Conservation (phyloP, 2,329 filamentous ascomycete genomes). For the Aschersonia sp. region DNA sequence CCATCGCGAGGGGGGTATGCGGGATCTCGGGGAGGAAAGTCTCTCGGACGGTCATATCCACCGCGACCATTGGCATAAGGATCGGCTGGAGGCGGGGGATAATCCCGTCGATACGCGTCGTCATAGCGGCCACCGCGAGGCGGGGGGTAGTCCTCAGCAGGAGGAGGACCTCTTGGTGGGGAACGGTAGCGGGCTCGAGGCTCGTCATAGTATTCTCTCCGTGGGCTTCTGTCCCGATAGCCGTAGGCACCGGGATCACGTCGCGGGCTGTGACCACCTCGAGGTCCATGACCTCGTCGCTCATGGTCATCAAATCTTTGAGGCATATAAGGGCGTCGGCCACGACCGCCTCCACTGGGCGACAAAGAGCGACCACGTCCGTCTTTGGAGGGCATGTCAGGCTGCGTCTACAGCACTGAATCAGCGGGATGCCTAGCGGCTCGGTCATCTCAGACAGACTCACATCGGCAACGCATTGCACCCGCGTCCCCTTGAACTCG, state of each 20-base stretch:
- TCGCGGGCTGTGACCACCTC: constrained; percentile 58
- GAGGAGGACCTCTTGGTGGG: constrained; percentile 50
- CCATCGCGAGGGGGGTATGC: constrained; percentile 23
- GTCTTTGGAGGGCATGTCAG: constrained; percentile 57
- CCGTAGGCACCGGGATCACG: constrained; percentile 50
- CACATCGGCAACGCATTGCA: constrained; percentile 83
- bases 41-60: constrained; percentile 41
- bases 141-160: constrained; percentile 63
- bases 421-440: not conserved
- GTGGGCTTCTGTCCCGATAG: constrained; percentile 79
- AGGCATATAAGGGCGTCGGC: constrained; percentile 47
- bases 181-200: constrained; percentile 61
- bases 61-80: constrained; percentile 43
- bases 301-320: constrained; percentile 63
- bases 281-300: constrained; percentile 50
- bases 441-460: constrained; percentile 15
- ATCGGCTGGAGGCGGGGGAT: constrained; percentile 50
- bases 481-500: constrained; percentile 82
- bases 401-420: constrained; percentile 47
- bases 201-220: constrained; percentile 79
- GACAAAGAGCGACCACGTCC: constrained; percentile 64
- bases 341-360: constrained; percentile 22
- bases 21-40: constrained; percentile 30
- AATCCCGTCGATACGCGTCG: constrained; percentile 61
- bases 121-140: constrained; percentile 53